A percentile compares a stretch with the other conserved stretches of the same genome.
phyloP scores from a whole-genome alignment of 176 grass and related monocot species.

The Lolium rigidum region DNA sequence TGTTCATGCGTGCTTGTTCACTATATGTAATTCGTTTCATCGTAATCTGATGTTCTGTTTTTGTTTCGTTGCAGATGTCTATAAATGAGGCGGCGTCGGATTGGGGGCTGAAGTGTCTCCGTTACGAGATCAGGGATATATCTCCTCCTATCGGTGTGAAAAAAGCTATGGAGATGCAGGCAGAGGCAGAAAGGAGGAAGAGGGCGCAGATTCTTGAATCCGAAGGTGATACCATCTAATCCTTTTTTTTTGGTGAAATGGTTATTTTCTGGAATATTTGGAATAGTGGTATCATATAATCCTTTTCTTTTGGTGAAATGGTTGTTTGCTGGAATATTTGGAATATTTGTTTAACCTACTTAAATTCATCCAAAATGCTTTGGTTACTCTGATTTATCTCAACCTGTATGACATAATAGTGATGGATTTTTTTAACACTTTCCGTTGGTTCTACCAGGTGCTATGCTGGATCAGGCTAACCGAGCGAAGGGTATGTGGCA shows the following conservation, averaged over 20 bases:
- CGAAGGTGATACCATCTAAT: conserved; percentile 65
- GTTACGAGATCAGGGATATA: conserved; percentile 98
- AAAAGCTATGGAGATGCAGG: conserved; percentile 99
- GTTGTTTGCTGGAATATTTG: background rate
- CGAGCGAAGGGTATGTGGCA: conserved; percentile 82
- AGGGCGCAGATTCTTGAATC: conserved; percentile 96
- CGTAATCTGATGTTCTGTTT: conserved; percentile 3
- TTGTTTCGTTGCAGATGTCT: conserved; percentile 59
- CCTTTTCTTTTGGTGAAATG: background rate
- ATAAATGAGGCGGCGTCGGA: conserved; percentile 88
- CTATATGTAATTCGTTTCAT: background rate
- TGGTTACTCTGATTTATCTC: conserved; percentile 30
- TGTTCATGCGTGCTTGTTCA: background rate
- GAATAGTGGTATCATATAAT: conserved; percentile 36
- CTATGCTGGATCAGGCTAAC: conserved; percentile 88
- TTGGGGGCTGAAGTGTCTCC: conserved; percentile 95
- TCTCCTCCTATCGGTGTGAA: conserved; percentile 82
- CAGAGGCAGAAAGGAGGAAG: conserved; percentile 95
- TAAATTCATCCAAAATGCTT: conserved; percentile 30
- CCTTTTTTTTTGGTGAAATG: background rate
- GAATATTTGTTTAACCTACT: conserved; percentile 23
- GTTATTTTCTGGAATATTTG: background rate
- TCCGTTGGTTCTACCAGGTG: conserved; percentile 46
- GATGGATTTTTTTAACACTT: conserved; percentile 8
- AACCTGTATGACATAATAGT: background rate